Base-by-base conservation (phyloP, 805 yeast species). In the Metschnikowia proteae region DNA sequence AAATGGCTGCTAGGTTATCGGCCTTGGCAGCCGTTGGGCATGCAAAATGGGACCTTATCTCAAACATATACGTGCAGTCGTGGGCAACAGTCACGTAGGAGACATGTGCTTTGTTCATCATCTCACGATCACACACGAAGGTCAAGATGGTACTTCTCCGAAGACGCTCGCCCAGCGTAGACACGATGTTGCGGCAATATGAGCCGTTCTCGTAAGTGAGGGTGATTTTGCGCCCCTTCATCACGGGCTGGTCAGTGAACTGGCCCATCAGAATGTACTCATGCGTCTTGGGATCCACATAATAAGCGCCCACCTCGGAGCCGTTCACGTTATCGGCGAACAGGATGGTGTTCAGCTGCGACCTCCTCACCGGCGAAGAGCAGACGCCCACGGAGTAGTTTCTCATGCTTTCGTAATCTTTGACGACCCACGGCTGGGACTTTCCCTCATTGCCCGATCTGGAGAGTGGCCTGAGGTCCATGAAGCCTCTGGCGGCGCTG, bases 21-120 rank as follows among this genome's bases (percentile, higher is more conserved):
- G 60, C 59, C 38, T 56, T 53, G 25, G 60, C 60, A 22, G 60
- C 81, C 0, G 90, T 84, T 0, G 96, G 88, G 65, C 97, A 89
- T 0, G 96, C 96, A 66, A 84, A 86, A 38, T 87, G 82, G 3
- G 96, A 86, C 55, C 89, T 70, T 30, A 88, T 89, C 60, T 89
- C 96, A 63, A 89, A 89, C 60, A 84, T 79, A 64, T 87, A 89
- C 33, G 84, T 81, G 66, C 97, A 89, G 53, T 89, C 87, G 62
- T 88, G 79, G 37, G 80, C 60, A 5, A 81, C 81, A 1, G 94
- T 94, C 30, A 89, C 76, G 62, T 76, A 88, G 13, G 86, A 76
- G 0, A 88, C 71, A 32, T 80, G 73, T 0, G 91, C 94, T 51
- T 79, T 79, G 5, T 79, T 67, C 61, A 79, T 65, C 60, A 86